Evolutionary conservation across 495 filamentous ascomycete genomes (phyloP).

Genomic region (Aspergillus incahuasiensis): DNA sequence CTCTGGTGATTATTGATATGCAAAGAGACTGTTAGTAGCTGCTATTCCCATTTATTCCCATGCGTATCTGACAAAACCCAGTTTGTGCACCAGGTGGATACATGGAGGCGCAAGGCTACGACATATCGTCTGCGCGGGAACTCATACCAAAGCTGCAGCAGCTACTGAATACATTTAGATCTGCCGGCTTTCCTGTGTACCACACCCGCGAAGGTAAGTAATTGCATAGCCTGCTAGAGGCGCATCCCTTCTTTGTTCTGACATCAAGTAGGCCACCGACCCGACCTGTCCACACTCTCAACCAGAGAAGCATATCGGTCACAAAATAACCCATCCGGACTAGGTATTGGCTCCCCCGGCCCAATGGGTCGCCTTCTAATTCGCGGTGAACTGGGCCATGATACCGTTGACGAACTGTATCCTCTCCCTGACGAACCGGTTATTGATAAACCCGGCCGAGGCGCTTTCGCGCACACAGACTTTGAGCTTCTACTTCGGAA

Average conservation of each 20-base stretch:
- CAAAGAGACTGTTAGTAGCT: constrained; percentile 59
- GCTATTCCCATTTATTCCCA: neutral
- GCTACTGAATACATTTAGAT: constrained; percentile 55
- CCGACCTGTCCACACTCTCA: constrained; percentile 56
- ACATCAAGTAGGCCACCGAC: constrained; percentile 51
- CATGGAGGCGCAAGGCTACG: constrained; percentile 55
- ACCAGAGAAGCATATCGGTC: constrained; percentile 53
- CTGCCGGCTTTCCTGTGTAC: constrained; percentile 56
- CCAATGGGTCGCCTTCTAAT: constrained; percentile 61
- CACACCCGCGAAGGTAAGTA: constrained; percentile 58
- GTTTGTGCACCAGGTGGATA: constrained; percentile 58
- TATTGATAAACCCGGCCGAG: constrained; percentile 63
- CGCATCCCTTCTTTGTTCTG: neutral
- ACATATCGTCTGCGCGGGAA: constrained; percentile 46
- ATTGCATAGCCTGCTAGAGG: neutral
- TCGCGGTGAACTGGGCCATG: constrained; percentile 60
- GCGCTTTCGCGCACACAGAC: constrained; percentile 64
- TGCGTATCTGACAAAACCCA: constrained; percentile 19
- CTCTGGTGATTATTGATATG: constrained; percentile 68
- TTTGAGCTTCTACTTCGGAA: constrained; percentile 57
- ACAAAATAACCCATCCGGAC: constrained; percentile 47
- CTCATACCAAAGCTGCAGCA: constrained; percentile 52
- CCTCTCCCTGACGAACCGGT: constrained; percentile 54
- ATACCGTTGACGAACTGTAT: constrained; percentile 55
- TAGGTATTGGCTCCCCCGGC: constrained; percentile 57